phyloP scores from a whole-genome alignment of 169 alveolate genomes.

The Hammondia hammondi region DNA sequence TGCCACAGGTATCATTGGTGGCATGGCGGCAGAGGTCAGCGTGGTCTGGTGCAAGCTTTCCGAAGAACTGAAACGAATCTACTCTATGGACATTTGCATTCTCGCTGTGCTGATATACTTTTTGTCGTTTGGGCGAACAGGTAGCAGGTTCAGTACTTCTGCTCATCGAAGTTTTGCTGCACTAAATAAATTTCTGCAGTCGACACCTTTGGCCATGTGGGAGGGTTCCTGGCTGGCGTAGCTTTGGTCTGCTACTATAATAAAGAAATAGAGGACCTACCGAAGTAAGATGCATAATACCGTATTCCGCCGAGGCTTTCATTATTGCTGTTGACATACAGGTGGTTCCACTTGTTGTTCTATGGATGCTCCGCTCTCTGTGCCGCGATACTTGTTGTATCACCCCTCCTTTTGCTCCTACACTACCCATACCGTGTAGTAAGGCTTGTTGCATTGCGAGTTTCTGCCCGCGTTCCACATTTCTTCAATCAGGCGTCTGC shows the following conservation, averaged over 20 bases:
- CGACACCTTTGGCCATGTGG: constrained; percentile 60
- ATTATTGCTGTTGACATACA: not conserved
- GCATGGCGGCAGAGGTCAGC: constrained; percentile 54
- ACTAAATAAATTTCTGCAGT: not conserved
- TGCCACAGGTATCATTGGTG: constrained; percentile 52
- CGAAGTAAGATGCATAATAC: not conserved
- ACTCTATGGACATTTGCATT: constrained; percentile 41
- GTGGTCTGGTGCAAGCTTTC: constrained; percentile 63
- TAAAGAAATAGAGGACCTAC: constrained; percentile 56
- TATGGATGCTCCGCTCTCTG: not conserved
- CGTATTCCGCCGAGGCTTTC: not conserved
- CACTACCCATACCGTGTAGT: not conserved
- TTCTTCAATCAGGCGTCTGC: not conserved
- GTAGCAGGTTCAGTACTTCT: not conserved
- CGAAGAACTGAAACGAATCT: constrained; percentile 43
- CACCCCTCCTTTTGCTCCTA: not conserved
- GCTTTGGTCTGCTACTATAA: constrained; percentile 59
- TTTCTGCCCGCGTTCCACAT: not conserved
- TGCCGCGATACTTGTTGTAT: not conserved
- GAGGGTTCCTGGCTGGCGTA: constrained; percentile 66
- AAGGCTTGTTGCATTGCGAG: not conserved
- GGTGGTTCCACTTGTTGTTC: not conserved
- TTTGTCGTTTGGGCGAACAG: constrained; percentile 61
- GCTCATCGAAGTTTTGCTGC: not conserved
- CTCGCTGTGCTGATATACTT: constrained; percentile 57